phyloP scores from a whole-genome alignment of 805 yeast species.

The Jamesozyma jinghongensis region DNA sequence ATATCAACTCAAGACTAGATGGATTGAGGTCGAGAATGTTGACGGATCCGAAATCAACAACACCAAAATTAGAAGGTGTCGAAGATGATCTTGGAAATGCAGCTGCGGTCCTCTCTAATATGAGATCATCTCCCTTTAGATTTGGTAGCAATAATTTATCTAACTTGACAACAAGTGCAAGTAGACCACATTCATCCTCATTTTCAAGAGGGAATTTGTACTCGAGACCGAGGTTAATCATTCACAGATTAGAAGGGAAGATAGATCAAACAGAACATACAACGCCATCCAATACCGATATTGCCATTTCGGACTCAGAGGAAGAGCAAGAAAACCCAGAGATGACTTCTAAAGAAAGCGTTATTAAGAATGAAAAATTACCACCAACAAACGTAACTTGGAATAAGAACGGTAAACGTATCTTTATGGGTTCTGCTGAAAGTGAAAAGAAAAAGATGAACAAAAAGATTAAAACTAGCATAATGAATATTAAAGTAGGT shows the following conservation, averaged over 20 bases:
- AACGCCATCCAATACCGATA: background rate
- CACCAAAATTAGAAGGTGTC: slow-evolving; percentile 3
- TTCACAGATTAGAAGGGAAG: slow-evolving; percentile 15
- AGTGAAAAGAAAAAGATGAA: background rate
- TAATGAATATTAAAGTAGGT: too few species aligned
- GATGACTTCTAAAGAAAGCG: background rate
- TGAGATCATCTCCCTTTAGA: slow-evolving; percentile 29
- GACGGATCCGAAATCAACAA: slow-evolving; percentile 17
- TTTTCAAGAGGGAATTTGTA: slow-evolving; percentile 11
- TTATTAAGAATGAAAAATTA: background rate
- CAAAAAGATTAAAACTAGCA: background rate
- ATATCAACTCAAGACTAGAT: slow-evolving; percentile 27
- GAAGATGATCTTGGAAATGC: slow-evolving; percentile 26
- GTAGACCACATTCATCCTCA: slow-evolving; percentile 26
- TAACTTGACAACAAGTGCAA: slow-evolving; percentile 2
- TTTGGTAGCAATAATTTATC: slow-evolving; percentile 12
- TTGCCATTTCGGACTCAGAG: background rate
- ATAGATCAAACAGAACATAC: background rate
- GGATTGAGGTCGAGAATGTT: slow-evolving; percentile 24
- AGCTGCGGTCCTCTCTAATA: slow-evolving; percentile 27
- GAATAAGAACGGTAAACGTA: slow-evolving; percentile 29
- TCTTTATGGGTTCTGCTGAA: background rate
- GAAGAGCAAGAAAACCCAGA: background rate
- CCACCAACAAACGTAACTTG: slow-evolving; percentile 20
- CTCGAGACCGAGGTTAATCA: slow-evolving; percentile 22